Base-by-base conservation (phyloP, 495 filamentous ascomycete genomes). In the Penicillium diatomitis region DNA sequence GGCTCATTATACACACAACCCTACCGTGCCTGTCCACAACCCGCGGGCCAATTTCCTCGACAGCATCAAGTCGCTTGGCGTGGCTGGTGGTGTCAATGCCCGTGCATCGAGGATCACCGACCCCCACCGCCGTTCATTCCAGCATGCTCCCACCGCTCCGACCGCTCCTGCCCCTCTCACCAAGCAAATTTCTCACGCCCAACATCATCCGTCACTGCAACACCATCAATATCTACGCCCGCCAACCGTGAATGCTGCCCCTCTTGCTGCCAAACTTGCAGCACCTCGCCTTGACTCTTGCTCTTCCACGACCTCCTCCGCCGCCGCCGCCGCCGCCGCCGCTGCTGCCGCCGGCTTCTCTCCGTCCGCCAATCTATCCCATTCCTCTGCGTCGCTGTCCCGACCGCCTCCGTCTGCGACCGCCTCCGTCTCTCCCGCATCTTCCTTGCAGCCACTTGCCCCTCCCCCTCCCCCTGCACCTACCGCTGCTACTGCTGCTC, bases 1-100 rank as follows among this genome's bases (percentile, higher is more conserved):
- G 67, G 84, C 88, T 39, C 87, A 95, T 61, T 98, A 89, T 72
- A 95, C 92, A 31, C 85, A 92, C 54, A 84, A 94, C 71, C 81
- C 76, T 51, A 68, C 68, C 36, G 81, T 77, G 41, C 53, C 69
- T 51, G 59, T 77, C 61, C 75, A 79, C 66, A 78, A 83, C 61
- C 70, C 70, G 48, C 71, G 69, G 51, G 72, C 77, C 50, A 82
- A 78, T 70, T 77, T 82, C 72, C 66, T 80, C 43, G 75, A 79
- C 55, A 75, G 67, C 56, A 68, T 76, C 52, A 68, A 71, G 64
- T 67, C 72, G 52, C 65, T 69, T 67, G 65, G 64, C 63, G 50
- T 63, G 58, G 57, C 54, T 54, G 53, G 52, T 49, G 54, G 50
- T 42, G 49, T 51, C 46, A 49, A 43, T 46, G 48, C 56, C 54